phyloP scores from a whole-genome alignment of 768 basidiomycete species.

The Lenzites betulinus region DNA sequence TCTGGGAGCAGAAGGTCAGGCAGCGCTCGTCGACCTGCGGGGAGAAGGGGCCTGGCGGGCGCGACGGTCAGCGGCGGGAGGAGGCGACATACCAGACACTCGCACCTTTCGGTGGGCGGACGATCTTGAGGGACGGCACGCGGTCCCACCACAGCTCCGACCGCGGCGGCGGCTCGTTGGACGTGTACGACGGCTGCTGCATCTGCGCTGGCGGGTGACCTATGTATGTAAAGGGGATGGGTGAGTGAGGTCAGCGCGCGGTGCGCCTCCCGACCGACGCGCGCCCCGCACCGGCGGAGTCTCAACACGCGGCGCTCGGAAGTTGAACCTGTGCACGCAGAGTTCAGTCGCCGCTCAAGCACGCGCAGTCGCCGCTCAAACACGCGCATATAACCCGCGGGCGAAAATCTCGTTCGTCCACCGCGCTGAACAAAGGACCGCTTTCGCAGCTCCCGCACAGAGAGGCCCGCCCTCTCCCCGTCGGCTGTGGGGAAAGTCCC shows the following conservation, averaged over 20 bases:
- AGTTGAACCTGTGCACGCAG: too few species aligned
- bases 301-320: too few species aligned
- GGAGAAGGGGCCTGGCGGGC: slow-evolving; percentile 29
- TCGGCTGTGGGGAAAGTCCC: slow-evolving; percentile 93
- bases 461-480: slow-evolving; percentile 46
- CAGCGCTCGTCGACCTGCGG: slow-evolving; percentile 37
- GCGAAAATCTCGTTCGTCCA: neutral
- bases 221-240: neutral
- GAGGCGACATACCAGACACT: neutral
- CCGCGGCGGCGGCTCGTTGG: slow-evolving; percentile 13
- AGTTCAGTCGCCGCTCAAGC: too few species aligned
- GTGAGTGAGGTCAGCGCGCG: neutral
- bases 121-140: slow-evolving; percentile 29
- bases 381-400: neutral
- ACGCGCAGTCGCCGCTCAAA: neutral
- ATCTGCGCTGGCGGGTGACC: too few species aligned
- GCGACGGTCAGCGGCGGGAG: neutral
- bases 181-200: slow-evolving; percentile 9
- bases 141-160: slow-evolving; percentile 23
- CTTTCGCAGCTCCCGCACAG: slow-evolving; percentile 82
- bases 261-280: too few species aligned
- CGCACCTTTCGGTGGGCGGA: slow-evolving; percentile 28
- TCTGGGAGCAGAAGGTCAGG: slow-evolving; percentile 39
- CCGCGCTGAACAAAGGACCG: slow-evolving; percentile 61
- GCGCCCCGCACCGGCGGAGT: too few species aligned